A percentile compares a stretch with the other conserved stretches of the same genome.
These are phyloP conservation scores for Bolboschoenoplectus hybrid DNA, from an alignment of 202 grass and related monocot genomes.

Conservation along the genomic window DNA sequence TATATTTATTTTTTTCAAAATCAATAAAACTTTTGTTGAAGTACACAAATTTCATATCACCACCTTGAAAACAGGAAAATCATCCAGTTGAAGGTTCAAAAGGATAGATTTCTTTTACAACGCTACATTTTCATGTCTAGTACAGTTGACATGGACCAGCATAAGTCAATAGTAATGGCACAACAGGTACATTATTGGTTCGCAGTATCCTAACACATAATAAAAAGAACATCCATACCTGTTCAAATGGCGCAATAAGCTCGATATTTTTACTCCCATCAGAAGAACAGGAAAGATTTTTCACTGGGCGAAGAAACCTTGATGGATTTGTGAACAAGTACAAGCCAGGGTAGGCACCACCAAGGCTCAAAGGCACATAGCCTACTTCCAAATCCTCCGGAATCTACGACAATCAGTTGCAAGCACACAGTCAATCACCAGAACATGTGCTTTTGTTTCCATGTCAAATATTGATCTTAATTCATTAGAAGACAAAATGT, in stretches of 20 bases:
- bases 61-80: slow-evolving; percentile 7
- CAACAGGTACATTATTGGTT: not conserved
- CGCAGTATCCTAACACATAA: not conserved
- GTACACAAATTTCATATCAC: slow-evolving; percentile 6
- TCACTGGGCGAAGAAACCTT: slow-evolving; percentile 77
- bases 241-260: slow-evolving; percentile 97
- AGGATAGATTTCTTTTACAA: not conserved
- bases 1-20: slow-evolving; percentile 38
- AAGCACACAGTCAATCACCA: not conserved
- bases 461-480: slow-evolving; percentile 8
- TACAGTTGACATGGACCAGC: slow-evolving; percentile 12
- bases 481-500: not conserved
- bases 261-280: slow-evolving; percentile 63
- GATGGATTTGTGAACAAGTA: slow-evolving; percentile 84
- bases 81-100: slow-evolving; percentile 21
- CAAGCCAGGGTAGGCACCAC: slow-evolving; percentile 86
- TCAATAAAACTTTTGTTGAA: slow-evolving; percentile 11
- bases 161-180: slow-evolving; percentile 10
- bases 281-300: slow-evolving; percentile 50
- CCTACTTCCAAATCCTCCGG: slow-evolving; percentile 95
- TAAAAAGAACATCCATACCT: slow-evolving; percentile 48
- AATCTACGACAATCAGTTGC: slow-evolving; percentile 49
- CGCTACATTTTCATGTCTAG: slow-evolving; percentile 10
- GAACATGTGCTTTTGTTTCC: not conserved
- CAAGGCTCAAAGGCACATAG: slow-evolving; percentile 81